Evolutionary conservation across 139 green algal species (phyloP).

Genomic region (Parachlorella kessleri): DNA sequence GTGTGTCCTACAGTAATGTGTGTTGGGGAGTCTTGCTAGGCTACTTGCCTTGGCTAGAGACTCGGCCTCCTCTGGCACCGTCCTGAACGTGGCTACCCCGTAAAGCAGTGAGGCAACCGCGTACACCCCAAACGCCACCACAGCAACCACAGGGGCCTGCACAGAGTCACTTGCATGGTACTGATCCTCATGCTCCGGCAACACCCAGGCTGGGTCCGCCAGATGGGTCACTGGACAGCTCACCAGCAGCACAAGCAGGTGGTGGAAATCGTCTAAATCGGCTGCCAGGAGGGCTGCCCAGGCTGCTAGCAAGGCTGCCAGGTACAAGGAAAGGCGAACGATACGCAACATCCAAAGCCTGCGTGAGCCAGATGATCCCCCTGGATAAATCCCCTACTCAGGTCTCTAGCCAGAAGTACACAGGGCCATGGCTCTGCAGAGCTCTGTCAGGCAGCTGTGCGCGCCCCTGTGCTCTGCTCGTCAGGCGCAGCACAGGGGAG

Average conservation of each 20-base stretch:
- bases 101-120: conserved; percentile 37
- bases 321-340: neutral
- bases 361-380: no score
- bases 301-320: neutral
- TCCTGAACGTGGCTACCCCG: conserved; percentile 56
- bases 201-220: no score
- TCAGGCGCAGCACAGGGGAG: no score
- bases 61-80: conserved; percentile 47
- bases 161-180: no score
- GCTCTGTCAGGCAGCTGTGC: no score
- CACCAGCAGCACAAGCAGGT: conserved; percentile 17
- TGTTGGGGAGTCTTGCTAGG: no score
- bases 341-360: conserved; percentile 12
- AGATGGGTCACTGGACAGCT: no score
- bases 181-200: no score
- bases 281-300: conserved; percentile 8
- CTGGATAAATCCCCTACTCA: no score
- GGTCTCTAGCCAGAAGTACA: no score
- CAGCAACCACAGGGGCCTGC: conserved; percentile 40
- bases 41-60: conserved; percentile 48
- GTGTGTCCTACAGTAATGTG: neutral
- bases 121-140: conserved; percentile 37
- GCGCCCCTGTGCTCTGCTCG: no score
- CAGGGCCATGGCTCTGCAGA: no score
- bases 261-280: neutral